Conservation (phyloP, 1,284 basidiomycete species). For the Xerocomus amazonicus region DNA sequence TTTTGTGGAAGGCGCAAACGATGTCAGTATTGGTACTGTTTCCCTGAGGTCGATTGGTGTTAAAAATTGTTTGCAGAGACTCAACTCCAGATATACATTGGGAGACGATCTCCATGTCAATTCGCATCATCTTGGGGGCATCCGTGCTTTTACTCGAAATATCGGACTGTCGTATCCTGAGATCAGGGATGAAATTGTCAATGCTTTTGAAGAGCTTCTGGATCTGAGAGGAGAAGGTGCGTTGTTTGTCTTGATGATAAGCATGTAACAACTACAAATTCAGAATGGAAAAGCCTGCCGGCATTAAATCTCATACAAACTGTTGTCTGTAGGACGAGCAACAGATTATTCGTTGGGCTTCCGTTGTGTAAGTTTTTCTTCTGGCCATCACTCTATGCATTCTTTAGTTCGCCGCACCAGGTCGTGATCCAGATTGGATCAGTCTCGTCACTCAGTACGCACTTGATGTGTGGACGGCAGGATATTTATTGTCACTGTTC, state of each 20-base stretch:
- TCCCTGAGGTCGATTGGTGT: background rate
- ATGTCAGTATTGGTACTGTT: constrained; percentile 11
- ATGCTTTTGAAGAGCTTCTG: constrained; percentile 25
- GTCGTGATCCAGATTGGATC: constrained; percentile 39
- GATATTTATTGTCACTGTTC: constrained; percentile 31
- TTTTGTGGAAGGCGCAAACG: constrained; percentile 25
- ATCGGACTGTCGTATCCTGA: constrained; percentile 24
- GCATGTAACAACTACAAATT: background rate
- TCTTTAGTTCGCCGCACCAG: constrained; percentile 21
- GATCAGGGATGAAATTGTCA: constrained; percentile 32
- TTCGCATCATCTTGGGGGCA: constrained; percentile 24
- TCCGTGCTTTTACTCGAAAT: constrained; percentile 31
- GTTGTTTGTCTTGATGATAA: background rate
- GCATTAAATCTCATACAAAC: constrained; percentile 15
- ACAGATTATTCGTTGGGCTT: constrained; percentile 39
- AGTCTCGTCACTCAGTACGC: constrained; percentile 35
- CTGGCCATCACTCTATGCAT: background rate
- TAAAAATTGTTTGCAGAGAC: background rate
- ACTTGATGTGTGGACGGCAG: constrained; percentile 29
- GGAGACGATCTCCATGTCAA: constrained; percentile 23
- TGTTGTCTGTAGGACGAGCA: constrained; percentile 34
- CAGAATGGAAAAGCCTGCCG: constrained; percentile 28
- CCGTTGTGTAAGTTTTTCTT: constrained; percentile 36
- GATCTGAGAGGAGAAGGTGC: constrained; percentile 9
- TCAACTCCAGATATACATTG: constrained; percentile 13